These are phyloP conservation scores for Plantago rigida DNA, from an alignment of 305 asterid species.

Conservation along the genomic window DNA sequence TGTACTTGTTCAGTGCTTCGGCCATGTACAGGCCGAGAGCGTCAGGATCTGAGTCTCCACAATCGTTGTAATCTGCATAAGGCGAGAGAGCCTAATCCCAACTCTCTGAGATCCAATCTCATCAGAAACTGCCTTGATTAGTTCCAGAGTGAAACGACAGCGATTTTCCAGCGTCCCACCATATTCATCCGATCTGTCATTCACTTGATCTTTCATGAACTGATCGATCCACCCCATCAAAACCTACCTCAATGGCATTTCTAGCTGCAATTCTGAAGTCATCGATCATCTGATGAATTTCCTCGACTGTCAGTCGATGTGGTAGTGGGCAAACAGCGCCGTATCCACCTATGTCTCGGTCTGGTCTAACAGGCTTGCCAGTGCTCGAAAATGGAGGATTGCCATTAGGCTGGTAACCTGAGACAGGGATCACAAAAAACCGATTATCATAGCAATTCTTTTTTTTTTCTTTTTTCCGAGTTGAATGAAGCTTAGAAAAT, in stretches of 20 bases:
- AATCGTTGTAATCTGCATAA: not conserved
- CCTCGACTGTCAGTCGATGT: conserved; percentile 25
- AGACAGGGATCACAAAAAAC: not conserved
- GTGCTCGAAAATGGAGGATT: conserved; percentile 26
- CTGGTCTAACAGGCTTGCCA: conserved; percentile 23
- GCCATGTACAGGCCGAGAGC: conserved; percentile 30
- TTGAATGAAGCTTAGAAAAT: not conserved
- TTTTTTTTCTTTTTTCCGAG: too few species aligned
- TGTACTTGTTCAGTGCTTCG: conserved; percentile 24
- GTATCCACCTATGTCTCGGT: conserved; percentile 12
- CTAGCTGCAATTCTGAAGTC: conserved; percentile 33
- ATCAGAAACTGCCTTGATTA: conserved; percentile 20
- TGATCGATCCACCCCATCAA: conserved; percentile 36
- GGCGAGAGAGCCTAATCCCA: conserved; percentile 27
- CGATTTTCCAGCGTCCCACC: conserved; percentile 31
- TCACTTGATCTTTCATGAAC: conserved; percentile 29
- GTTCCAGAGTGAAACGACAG: conserved; percentile 27
- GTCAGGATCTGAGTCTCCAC: conserved; percentile 27
- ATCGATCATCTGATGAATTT: conserved; percentile 24
- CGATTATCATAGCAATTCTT: too few species aligned
- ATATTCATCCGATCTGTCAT: conserved; percentile 24
- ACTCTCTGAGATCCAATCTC: conserved; percentile 30
- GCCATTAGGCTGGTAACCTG: conserved; percentile 30
- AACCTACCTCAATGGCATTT: conserved; percentile 38
- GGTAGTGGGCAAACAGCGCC: conserved; percentile 32